These are phyloP conservation scores for Phytophthora citricola DNA, from an alignment of 352 stramenopile species.

Conservation along the genomic window DNA sequence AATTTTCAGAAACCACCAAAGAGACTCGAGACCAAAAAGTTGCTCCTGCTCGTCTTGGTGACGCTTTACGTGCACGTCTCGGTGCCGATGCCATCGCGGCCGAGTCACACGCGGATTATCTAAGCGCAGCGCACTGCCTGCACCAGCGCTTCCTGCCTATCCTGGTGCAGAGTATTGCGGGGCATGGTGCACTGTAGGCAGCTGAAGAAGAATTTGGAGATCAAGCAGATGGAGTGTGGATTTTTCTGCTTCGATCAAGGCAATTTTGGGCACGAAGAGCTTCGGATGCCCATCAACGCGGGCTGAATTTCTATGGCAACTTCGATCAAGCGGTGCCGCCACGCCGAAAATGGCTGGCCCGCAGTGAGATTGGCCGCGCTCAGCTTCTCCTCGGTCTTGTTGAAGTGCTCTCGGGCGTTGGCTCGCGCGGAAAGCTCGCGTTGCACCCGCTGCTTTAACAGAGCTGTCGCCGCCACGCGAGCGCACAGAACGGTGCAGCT, in stretches of 20 bases:
- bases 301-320: too few relatives aligned
- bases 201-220: slow-evolving; percentile 3
- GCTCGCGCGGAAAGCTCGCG: slow-evolving; percentile 5
- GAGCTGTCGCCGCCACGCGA: slow-evolving; percentile 11
- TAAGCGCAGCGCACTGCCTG: neutral
- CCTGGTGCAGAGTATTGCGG: neutral
- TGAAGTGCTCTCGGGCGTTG: slow-evolving; percentile 24
- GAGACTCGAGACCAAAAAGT: neutral
- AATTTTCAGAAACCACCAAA: slow-evolving; percentile 33
- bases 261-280: slow-evolving; percentile 17
- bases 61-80: neutral
- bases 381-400: slow-evolving; percentile 6
- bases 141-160: neutral
- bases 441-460: slow-evolving; percentile 19
- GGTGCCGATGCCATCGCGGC: slow-evolving; percentile 4
- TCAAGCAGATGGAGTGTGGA: slow-evolving; percentile 31
- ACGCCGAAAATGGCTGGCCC: slow-evolving; percentile 22
- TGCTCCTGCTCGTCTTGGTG: slow-evolving; percentile 28
- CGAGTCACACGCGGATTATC: slow-evolving; percentile 2
- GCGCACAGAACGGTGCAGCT: slow-evolving; percentile 11
- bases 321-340: slow-evolving; percentile 2
- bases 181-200: neutral
- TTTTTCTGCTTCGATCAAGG: slow-evolving; percentile 27
- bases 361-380: slow-evolving; percentile 20
- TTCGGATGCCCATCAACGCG: neutral